A percentile compares a stretch with the other conserved stretches of the same genome.
These are phyloP conservation scores for Santalum album DNA, from an alignment of 164 flowering plant genomes.

Conservation along the genomic window DNA sequence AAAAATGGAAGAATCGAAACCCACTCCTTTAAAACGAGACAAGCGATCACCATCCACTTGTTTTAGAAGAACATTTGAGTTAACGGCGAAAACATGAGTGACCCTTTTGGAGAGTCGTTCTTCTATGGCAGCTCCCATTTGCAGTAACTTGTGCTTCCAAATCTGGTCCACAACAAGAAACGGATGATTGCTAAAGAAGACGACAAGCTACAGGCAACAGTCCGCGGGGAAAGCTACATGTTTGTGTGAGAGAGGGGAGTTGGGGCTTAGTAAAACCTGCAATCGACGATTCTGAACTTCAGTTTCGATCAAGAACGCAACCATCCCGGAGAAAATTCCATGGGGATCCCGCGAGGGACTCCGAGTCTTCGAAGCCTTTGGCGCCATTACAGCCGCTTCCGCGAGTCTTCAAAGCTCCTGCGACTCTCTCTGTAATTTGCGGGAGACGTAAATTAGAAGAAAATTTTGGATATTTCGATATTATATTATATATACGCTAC, in stretches of 20 bases:
- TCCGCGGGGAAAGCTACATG: too few species aligned
- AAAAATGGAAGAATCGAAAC: slow-evolving; percentile 10
- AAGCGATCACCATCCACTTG: slow-evolving; percentile 29
- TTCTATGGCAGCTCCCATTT: slow-evolving; percentile 73
- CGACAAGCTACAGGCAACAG: background rate
- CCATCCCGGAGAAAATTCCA: slow-evolving; percentile 69
- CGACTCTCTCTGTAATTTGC: too few species aligned
- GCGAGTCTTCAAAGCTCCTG: too few species aligned
- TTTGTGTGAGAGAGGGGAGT: background rate
- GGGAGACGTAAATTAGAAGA: too few species aligned
- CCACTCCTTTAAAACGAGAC: slow-evolving; percentile 53
- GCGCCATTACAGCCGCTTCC: slow-evolving; percentile 35
- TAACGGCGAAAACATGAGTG: slow-evolving; percentile 63
- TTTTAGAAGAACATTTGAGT: slow-evolving; percentile 33
- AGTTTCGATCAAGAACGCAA: slow-evolving; percentile 47
- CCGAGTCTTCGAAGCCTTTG: slow-evolving; percentile 25
- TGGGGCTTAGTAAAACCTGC: slow-evolving; percentile 38
- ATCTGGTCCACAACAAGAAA: slow-evolving; percentile 30
- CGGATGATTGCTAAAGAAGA: background rate
- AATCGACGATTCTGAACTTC: slow-evolving; percentile 70
- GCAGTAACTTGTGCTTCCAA: slow-evolving; percentile 81
- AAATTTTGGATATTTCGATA: too few species aligned
- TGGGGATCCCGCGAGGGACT: slow-evolving; percentile 22
- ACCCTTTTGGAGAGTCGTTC: slow-evolving; percentile 45
- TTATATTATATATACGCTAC: too few species aligned